phyloP scores from a whole-genome alignment of 768 basidiomycete species.

The Amanita molliuscula region DNA sequence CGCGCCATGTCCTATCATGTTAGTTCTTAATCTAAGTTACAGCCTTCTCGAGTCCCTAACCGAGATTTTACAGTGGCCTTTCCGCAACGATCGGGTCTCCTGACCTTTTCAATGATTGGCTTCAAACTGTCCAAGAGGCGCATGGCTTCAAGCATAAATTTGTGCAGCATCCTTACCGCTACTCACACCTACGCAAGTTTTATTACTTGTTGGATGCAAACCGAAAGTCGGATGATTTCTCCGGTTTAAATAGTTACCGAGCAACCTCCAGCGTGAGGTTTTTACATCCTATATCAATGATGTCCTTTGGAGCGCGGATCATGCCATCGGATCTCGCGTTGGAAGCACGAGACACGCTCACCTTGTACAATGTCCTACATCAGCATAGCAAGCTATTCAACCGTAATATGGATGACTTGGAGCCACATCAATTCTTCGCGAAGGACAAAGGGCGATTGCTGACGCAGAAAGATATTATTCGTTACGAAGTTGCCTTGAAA shows the following conservation, averaged over 20 bases:
- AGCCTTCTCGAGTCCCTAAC: neutral
- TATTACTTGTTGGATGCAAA: slow-evolving; percentile 29
- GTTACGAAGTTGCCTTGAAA: slow-evolving; percentile 49
- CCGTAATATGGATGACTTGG: slow-evolving; percentile 21
- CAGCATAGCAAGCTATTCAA: slow-evolving; percentile 6
- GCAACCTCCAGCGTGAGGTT: slow-evolving; percentile 35
- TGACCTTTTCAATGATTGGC: slow-evolving; percentile 56
- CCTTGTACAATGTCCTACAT: slow-evolving; percentile 37
- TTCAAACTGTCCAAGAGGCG: slow-evolving; percentile 46
- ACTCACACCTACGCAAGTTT: slow-evolving; percentile 66
- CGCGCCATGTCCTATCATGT: slow-evolving; percentile 68
- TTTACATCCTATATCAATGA: slow-evolving; percentile 51
- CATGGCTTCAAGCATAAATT: slow-evolving; percentile 51
- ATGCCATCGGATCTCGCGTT: slow-evolving; percentile 56
- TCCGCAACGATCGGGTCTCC: slow-evolving; percentile 65
- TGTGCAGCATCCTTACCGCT: slow-evolving; percentile 57
- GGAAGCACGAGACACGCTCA: slow-evolving; percentile 47
- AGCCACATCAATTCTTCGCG: slow-evolving; percentile 37
- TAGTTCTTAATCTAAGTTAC: slow-evolving; percentile 12
- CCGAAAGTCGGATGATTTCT: slow-evolving; percentile 16
- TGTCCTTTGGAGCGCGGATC: slow-evolving; percentile 39
- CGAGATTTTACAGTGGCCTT: slow-evolving; percentile 36
- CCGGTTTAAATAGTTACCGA: slow-evolving; percentile 25
- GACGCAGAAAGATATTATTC: slow-evolving; percentile 49
- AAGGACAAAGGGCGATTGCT: slow-evolving; percentile 22